Percentiles rank a stretch among this genome's conserved stretches.
These are phyloP conservation scores for Colletotrichum sidae DNA, from an alignment of 2,329 filamentous ascomycete genomes.

Conservation along the genomic window DNA sequence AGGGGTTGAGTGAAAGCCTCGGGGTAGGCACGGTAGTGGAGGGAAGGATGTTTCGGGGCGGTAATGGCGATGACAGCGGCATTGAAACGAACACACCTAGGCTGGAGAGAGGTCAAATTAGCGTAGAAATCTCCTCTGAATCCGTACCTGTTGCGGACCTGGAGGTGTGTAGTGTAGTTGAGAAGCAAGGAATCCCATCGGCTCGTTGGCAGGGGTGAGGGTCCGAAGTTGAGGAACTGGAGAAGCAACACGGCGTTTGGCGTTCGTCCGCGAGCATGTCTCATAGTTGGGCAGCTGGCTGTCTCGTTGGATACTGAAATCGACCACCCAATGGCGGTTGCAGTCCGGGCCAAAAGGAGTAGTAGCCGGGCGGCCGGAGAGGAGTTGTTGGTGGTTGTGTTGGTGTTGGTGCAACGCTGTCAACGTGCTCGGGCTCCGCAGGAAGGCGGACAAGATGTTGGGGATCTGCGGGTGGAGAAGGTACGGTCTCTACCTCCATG, in stretches of 20 bases:
- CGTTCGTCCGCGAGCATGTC: conserved; percentile 17
- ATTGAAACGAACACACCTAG: background rate
- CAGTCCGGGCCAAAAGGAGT: background rate
- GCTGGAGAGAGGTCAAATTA: conserved; percentile 17
- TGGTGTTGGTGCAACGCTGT: background rate
- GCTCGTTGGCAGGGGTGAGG: background rate
- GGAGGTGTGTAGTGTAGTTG: background rate
- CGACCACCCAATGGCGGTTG: background rate
- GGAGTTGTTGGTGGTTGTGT: conserved; percentile 15
- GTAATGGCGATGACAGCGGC: conserved; percentile 8
- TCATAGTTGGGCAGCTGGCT: background rate
- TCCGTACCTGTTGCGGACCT: background rate
- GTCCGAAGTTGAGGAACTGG: conserved; percentile 6
- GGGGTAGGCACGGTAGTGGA: conserved; percentile 11
- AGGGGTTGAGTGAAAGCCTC: conserved; percentile 9
- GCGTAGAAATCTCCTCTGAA: background rate
- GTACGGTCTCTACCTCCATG: conserved; percentile 28
- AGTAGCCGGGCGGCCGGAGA: conserved; percentile 2
- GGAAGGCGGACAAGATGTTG: conserved; percentile 55
- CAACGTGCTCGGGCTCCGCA: conserved; percentile 23
- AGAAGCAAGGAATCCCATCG: background rate
- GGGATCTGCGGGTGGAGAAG: conserved; percentile 53
- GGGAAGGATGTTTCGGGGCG: conserved; percentile 22
- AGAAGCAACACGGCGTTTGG: conserved; percentile 13
- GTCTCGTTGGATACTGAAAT: background rate